Base-by-base conservation (phyloP, 768 basidiomycete genomes). In the Tricholomella constricta region DNA sequence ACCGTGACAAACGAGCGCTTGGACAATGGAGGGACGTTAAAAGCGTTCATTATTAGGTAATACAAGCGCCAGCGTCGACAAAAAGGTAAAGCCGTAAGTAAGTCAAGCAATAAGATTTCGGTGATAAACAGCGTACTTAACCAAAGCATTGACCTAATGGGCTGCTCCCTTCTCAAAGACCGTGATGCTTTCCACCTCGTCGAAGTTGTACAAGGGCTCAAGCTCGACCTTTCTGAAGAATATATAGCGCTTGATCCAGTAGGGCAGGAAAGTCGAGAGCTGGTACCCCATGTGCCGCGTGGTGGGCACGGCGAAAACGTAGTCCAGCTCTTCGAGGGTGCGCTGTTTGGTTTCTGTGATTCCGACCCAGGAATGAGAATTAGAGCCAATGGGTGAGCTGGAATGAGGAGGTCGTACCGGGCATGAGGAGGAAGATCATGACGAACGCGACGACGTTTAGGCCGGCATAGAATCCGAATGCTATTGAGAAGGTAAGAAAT, bases 391-490 rank as follows among this genome's bases (percentile, higher is more conserved):
- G 20, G 8, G 14, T 27, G 32, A n/a, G 19, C 54, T 7, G 44
- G 29, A 47, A 29, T 7, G 54, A 43, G 36, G 44, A 43, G 32
- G 9, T 70, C 74, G 45, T 63, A 78, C 79, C 79, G 11, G 82
- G 81, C 58, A 83, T 60, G 6, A 81, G 63, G 64, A 82, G 72
- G 69, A 83, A 81, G 37, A 84, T 82, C 77, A 83, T 75, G 26
- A 79, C 29, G 27, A 82, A 71, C 0, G 80, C 82, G 10, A 74
- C 56, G 6, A 80, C 65, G 56, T 82, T 82, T 19, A 80, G 54
- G 4, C 76, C 80, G 3, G 77, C 79, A 56, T 83, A 84, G 68
- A 83, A 83, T 22, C 77, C 77, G 65, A 86, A 86, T 1, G 83
- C 77, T 71, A 31, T 14, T 17, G 10, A 25, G n/a, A 31, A 29